A percentile compares a stretch with the other conserved stretches of the same genome.
Evolutionary conservation across 768 basidiomycete genomes (phyloP).

Genomic region (Boletus reticulatus): DNA sequence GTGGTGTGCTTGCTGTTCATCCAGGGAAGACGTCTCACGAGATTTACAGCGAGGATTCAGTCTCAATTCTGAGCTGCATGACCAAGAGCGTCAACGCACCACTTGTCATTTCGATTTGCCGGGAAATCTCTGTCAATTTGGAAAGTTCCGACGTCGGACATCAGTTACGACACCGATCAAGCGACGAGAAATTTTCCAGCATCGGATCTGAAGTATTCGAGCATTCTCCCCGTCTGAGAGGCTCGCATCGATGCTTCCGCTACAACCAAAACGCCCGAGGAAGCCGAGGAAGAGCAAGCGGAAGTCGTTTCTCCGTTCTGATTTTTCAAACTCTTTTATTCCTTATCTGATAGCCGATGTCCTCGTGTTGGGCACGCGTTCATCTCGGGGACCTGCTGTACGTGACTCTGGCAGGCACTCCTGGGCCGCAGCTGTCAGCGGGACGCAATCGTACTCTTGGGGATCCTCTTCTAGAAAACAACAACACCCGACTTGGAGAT

Average conservation of each 20-base stretch:
- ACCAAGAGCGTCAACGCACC: background rate
- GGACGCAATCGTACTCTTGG: background rate
- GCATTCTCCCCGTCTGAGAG: constrained; percentile 1
- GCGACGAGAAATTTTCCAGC: background rate
- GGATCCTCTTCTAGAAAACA: background rate
- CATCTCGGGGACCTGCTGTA: background rate
- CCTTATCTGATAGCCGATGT: background rate
- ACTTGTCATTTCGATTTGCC: background rate
- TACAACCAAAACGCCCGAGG: background rate
- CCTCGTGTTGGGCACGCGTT: constrained; percentile 1
- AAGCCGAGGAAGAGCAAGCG: constrained; percentile 1
- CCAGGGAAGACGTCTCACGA: background rate
- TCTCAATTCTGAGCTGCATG: constrained; percentile 1
- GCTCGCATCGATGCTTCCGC: background rate
- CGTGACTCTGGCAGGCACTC: background rate
- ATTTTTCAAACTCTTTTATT: background rate
- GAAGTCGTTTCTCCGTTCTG: background rate
- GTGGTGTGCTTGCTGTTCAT: background rate
- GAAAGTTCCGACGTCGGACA: background rate
- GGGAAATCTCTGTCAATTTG: background rate
- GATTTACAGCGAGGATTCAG: background rate
- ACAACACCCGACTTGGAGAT: background rate
- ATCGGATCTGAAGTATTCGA: background rate
- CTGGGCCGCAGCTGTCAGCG: background rate
- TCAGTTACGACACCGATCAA: background rate